Conservation (phyloP, 352 stramenopile genomes). For the Lagenidium sp. region DNA sequence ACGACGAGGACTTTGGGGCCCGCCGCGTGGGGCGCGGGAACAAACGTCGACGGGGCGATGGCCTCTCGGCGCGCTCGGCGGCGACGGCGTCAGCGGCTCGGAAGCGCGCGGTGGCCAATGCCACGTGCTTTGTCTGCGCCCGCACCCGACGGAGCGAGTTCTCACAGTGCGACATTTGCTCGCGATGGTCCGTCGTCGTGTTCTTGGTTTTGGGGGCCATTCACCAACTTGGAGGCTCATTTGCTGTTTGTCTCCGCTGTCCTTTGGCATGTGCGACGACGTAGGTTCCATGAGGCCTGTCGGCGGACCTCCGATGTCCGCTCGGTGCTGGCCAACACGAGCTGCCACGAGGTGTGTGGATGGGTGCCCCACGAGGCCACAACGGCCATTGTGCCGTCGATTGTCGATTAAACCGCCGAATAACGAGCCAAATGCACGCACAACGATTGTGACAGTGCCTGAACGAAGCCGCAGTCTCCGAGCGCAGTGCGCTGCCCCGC, state of each 20-base stretch:
- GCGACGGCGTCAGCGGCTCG: not conserved
- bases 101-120: not conserved
- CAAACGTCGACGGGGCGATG: not conserved
- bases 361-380: not conserved
- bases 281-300: constrained; percentile 17
- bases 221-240: not conserved
- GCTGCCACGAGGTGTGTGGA: constrained; percentile 46
- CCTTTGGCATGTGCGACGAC: not conserved
- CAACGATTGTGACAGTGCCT: constrained; percentile 51
- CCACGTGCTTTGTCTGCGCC: constrained; percentile 55
- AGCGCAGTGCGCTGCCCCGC: constrained; percentile 13
- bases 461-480: constrained; percentile 17
- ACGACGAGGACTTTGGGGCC: constrained; percentile 25
- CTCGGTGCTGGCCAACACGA: constrained; percentile 66
- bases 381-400: too few relatives aligned
- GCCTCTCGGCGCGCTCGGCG: not conserved
- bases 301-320: constrained; percentile 10
- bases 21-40: constrained; percentile 8
- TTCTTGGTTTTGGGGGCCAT: too few relatives aligned
- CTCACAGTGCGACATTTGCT: constrained; percentile 69
- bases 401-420: too few relatives aligned
- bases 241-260: not conserved
- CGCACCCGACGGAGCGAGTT: constrained; percentile 32
- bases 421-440: too few relatives aligned
- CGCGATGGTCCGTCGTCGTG: constrained; percentile 51